phyloP scores from a whole-genome alignment of 805 yeast genomes.

The Saccharomycopsis synnaedendra region DNA sequence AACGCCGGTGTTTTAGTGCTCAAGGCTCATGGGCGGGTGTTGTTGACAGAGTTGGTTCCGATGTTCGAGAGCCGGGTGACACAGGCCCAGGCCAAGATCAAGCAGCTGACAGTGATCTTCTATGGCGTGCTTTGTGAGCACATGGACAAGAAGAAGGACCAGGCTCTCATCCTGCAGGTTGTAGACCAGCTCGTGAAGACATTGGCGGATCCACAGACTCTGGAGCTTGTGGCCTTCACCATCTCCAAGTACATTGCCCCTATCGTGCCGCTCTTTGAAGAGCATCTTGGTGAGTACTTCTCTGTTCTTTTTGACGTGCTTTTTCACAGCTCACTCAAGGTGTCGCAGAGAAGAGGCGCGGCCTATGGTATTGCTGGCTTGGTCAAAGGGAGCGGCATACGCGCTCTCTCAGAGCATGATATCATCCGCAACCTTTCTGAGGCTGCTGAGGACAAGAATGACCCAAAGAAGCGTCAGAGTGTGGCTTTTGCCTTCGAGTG shows the following conservation, averaged over 20 bases:
- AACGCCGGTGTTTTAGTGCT: conserved; percentile 80
- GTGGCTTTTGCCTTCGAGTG: conserved; percentile 82
- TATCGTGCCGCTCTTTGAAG: conserved; percentile 47
- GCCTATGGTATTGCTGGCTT: conserved; percentile 95
- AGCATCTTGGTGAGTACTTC: conserved; percentile 40
- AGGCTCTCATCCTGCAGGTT: conserved; percentile 46
- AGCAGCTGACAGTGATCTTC: conserved; percentile 72
- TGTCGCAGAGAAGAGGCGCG: conserved; percentile 73
- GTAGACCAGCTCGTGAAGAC: conserved; percentile 63
- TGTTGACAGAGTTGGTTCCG: conserved; percentile 67
- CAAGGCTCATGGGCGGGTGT: conserved; percentile 47
- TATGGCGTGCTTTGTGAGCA: conserved; percentile 91
- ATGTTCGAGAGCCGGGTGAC: conserved; percentile 62
- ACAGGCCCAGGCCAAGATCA: conserved; percentile 44
- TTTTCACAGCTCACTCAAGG: conserved; percentile 33
- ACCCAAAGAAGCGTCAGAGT: conserved; percentile 67
- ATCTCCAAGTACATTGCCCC: conserved; percentile 82
- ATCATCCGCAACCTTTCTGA: conserved; percentile 63
- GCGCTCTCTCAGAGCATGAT: conserved; percentile 63
- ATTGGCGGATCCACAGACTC: conserved; percentile 64
- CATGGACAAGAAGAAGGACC: conserved; percentile 46
- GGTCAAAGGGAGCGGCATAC: conserved; percentile 81
- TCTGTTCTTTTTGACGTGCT: conserved; percentile 49
- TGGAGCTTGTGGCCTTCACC: conserved; percentile 78
- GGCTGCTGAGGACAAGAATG: conserved; percentile 82